Base-by-base conservation (phyloP, 1,284 basidiomycete species). In the Tylopilus sp. region DNA sequence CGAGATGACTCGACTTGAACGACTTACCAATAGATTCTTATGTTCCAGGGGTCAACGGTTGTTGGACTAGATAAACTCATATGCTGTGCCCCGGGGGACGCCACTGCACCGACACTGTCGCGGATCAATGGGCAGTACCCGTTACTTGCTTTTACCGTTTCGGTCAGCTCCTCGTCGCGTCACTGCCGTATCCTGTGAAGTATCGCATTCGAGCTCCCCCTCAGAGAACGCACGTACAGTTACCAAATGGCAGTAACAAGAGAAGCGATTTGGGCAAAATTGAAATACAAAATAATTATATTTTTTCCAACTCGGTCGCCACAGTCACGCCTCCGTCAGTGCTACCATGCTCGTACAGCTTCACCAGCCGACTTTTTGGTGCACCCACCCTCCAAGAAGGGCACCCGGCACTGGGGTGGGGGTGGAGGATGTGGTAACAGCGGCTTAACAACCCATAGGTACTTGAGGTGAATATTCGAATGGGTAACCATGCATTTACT, bases 321-420 rank as follows among this genome's bases (percentile, higher is more conserved):
- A n/a, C n/a, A n/a, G n/a, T n/a, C n/a, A n/a, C n/a, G 21, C 21
- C 21, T 23, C 21, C 21, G 6, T 6, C 6, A 23, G n/a, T 23
- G 21, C 26, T 6, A n/a, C n/a, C 9, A 6, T 4, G 28, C 16
- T 13, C n/a, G 1, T 9, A 28, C 31, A 13, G 9, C 16, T 42
- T 54, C 25, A 46, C 47, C 28, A 46, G 4, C 35, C 30, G 12
- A 59, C 41, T 18, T 21, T 13, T 36, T 55, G 48, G 35, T 61
- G 57, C 5, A 56, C 56, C 0, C 5, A 21, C 9, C 45, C 44
- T 1, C 0, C 1, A 12, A 49, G 44, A 26, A 54, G 50, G 9
- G 56, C 50, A 15, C 54, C 54, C 1, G 29, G 7, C 18, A 39
- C 46, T 12, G 28, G 15, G 16, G 42, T n/a, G n/a, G 21, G 1